A percentile compares a stretch with the other conserved stretches of the same genome.
phyloP scores from a whole-genome alignment of 2,329 filamentous ascomycete genomes.

The Grosmannia clavigera region DNA sequence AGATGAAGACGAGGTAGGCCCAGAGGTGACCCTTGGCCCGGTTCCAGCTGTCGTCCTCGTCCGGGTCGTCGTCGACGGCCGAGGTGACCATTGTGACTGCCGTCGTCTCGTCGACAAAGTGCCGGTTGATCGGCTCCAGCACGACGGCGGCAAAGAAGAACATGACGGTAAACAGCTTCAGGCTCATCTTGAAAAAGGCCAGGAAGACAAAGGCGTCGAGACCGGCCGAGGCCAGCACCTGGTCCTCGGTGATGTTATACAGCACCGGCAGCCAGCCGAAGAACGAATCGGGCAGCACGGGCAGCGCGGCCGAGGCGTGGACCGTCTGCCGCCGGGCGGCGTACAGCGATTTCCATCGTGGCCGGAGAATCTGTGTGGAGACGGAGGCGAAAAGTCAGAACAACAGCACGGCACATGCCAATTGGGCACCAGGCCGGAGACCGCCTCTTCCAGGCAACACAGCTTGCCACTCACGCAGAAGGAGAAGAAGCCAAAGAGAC shows the following conservation, averaged over 20 bases:
- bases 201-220: slow-evolving; percentile 95
- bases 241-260: slow-evolving; percentile 74
- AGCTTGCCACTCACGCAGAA: slow-evolving; percentile 45
- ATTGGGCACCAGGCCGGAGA: no score
- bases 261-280: slow-evolving; percentile 89
- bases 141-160: slow-evolving; percentile 71
- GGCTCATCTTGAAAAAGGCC: slow-evolving; percentile 90
- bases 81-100: background rate
- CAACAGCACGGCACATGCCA: no score
- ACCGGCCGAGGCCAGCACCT: slow-evolving; percentile 79
- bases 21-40: slow-evolving; percentile 53
- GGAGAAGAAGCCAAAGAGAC: slow-evolving; percentile 55
- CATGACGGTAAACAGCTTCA: slow-evolving; percentile 67
- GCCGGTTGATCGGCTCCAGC: slow-evolving; percentile 74
- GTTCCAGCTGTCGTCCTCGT: slow-evolving; percentile 20
- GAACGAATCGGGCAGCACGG: slow-evolving; percentile 68
- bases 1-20: slow-evolving; percentile 91
- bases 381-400: background rate
- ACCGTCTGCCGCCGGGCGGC: slow-evolving; percentile 65
- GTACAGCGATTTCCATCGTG: slow-evolving; percentile 85
- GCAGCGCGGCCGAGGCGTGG: slow-evolving; percentile 45
- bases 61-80: slow-evolving; percentile 6
- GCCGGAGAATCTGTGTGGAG: slow-evolving; percentile 55
- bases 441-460: no score
- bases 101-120: slow-evolving; percentile 31